phyloP scores from a whole-genome alignment of 2,329 filamentous ascomycete species.

The Coleophoma crateriformis region DNA sequence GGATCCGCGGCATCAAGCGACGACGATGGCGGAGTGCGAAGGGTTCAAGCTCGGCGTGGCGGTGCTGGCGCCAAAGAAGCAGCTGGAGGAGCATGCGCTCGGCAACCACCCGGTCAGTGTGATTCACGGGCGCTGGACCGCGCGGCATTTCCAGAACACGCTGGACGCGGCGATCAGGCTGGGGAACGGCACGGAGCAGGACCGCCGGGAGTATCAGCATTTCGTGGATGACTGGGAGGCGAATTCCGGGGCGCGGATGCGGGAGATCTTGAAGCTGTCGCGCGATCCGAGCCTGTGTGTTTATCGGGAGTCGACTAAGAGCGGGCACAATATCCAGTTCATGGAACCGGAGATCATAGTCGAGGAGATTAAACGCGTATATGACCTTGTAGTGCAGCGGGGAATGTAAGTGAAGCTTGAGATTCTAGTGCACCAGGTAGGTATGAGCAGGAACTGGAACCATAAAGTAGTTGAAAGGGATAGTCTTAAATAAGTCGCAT shows the following conservation, averaged over 20 bases:
- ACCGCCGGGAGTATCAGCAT: conserved; percentile 3
- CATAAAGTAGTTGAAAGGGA: too few relatives aligned
- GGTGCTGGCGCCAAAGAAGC: conserved; percentile 9
- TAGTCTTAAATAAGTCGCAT: too few relatives aligned
- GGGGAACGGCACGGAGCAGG: conserved; percentile 8
- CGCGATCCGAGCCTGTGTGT: not conserved
- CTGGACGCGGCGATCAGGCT: conserved; percentile 8
- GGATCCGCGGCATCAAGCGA: conserved; percentile 1
- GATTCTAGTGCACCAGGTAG: too few relatives aligned
- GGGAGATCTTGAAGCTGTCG: not conserved
- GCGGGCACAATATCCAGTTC: conserved; percentile 3
- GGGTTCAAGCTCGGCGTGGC: conserved; percentile 1
- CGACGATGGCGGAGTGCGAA: conserved; percentile 3
- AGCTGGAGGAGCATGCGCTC: conserved; percentile 8
- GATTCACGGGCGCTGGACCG: conserved; percentile 3
- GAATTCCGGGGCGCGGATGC: not conserved
- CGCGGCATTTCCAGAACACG: conserved; percentile 7
- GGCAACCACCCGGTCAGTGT: conserved; percentile 9
- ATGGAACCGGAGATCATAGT: conserved; percentile 1
- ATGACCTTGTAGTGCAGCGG: not conserved
- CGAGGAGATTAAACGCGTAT: not conserved
- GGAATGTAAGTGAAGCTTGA: too few relatives aligned
- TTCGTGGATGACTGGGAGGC: not conserved
- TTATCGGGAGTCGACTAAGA: not conserved
- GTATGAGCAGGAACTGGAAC: too few relatives aligned